These are phyloP conservation scores for Recurvomyces mirabilis DNA, from an alignment of 495 filamentous ascomycete genomes.

Conservation along the genomic window DNA sequence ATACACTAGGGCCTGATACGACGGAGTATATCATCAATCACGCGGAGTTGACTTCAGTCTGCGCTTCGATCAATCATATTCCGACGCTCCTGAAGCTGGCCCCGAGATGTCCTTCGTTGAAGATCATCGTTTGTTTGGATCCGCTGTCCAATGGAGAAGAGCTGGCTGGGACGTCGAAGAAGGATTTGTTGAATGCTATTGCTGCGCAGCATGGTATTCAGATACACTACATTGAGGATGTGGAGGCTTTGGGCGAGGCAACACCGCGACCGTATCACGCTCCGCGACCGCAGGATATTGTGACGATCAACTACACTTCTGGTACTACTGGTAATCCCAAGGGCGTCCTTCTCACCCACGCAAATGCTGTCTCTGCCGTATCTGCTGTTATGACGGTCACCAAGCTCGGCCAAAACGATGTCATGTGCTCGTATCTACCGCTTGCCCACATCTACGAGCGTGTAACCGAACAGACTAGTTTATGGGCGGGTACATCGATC, in stretches of 20 bases:
- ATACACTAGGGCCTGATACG: slow-evolving; percentile 80
- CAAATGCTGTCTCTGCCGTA: slow-evolving; percentile 64
- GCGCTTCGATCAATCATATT: slow-evolving; percentile 73
- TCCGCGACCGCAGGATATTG: slow-evolving; percentile 61
- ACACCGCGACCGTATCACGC: slow-evolving; percentile 55
- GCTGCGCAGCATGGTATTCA: slow-evolving; percentile 60
- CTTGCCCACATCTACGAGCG: slow-evolving; percentile 91
- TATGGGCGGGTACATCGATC: slow-evolving; percentile 64
- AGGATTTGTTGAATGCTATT: slow-evolving; percentile 58
- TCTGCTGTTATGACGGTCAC: slow-evolving; percentile 44
- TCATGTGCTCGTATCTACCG: slow-evolving; percentile 76
- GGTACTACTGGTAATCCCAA: slow-evolving; percentile 93
- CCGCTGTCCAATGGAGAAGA: slow-evolving; percentile 67
- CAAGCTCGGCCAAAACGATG: slow-evolving; percentile 42
- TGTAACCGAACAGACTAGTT: slow-evolving; percentile 61
- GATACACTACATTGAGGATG: slow-evolving; percentile 65
- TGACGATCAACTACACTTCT: slow-evolving; percentile 97
- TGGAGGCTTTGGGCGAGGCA: slow-evolving; percentile 64
- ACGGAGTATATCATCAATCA: slow-evolving; percentile 96
- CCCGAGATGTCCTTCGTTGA: slow-evolving; percentile 62
- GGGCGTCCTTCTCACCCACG: slow-evolving; percentile 79
- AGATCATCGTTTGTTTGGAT: slow-evolving; percentile 82
- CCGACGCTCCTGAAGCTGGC: slow-evolving; percentile 78
- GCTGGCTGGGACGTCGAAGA: slow-evolving; percentile 64
- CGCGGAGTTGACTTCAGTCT: slow-evolving; percentile 60